phyloP scores from a whole-genome alignment of 805 yeast genomes.

The Monosporozyma solicola region DNA sequence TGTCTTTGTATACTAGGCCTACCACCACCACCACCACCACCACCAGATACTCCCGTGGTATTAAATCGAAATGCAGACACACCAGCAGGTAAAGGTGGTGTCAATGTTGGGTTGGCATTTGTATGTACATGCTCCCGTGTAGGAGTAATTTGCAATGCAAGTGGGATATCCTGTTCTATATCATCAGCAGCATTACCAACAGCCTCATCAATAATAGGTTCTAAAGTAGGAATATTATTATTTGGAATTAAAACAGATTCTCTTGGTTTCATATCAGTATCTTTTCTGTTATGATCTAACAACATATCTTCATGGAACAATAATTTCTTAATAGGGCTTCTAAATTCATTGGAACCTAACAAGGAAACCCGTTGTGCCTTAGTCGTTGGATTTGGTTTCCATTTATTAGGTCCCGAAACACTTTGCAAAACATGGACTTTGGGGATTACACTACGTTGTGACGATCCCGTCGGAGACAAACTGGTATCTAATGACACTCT shows the following conservation, averaged over 20 bases:
- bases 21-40: too few relatives aligned
- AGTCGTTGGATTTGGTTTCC: constrained; percentile 4
- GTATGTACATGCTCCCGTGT: neutral
- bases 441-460: constrained; percentile 1
- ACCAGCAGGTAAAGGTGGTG: neutral
- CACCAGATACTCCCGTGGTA: neutral
- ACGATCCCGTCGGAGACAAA: constrained; percentile 3
- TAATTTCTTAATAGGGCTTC: constrained; percentile 1
- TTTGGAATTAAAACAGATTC: neutral
- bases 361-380: neutral
- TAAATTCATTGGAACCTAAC: constrained; percentile 2
- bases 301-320: constrained; percentile 1
- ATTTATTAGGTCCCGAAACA: constrained; percentile 6
- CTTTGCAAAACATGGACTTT: constrained; percentile 6
- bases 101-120: neutral
- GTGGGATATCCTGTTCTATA: neutral
- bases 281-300: neutral
- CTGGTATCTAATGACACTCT: neutral
- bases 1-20: too few relatives aligned
- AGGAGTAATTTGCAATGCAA: neutral
- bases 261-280: neutral
- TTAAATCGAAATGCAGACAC: neutral
- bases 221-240: neutral
- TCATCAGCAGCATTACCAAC: neutral
- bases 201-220: neutral